Base-by-base conservation (phyloP, 2,329 filamentous ascomycete genomes). In the Curvularia eragrostidis region DNA sequence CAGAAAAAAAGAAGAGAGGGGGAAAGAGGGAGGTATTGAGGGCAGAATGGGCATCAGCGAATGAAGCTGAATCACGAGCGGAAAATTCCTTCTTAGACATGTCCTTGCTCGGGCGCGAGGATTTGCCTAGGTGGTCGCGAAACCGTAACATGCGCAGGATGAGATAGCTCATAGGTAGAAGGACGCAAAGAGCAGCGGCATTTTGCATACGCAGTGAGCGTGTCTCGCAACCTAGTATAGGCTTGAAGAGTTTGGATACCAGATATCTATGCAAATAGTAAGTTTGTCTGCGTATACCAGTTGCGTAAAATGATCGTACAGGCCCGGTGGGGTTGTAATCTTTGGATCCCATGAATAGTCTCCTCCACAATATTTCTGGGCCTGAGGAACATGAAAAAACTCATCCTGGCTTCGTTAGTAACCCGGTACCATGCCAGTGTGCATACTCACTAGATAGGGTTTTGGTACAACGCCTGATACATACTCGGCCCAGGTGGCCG, bases 1-100 rank as follows among this genome's bases (percentile, higher is more conserved):
- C 93, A 0, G 92, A 95, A 77, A 99, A 99, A 83, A 99, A 99
- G 82, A 97, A 97, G 0, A 99, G 76, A 0, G 93, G 86, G 0
- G 95, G 95, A 61, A 98, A 97, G 0, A 97, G 81, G 18, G 87
- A 87, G 39, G 96, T 85, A 65, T 97, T 97, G 64, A 95, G 71
- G 2, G 89, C 90, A 0, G 86, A 87, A 65, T 91, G 86, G 24
- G 84, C 72, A 3, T 76, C 68, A 38, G 67, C 80, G 71, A 66
- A 15, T 23, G 47, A 42, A 2, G 67, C 82, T 80, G 30, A 76
- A 54, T 70, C 67, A 9, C 55, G 38, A 19, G 32, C 12, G 13
- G 12, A 38, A n/a, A 36, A 13, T 10, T 28, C 38, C 13, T 12
- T 42, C 30, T 12, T 30, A 12, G 34, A 19, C 30, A 9, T 26